Conservation (phyloP, 129 eudicot species). For the Pittosporum tobira region DNA sequence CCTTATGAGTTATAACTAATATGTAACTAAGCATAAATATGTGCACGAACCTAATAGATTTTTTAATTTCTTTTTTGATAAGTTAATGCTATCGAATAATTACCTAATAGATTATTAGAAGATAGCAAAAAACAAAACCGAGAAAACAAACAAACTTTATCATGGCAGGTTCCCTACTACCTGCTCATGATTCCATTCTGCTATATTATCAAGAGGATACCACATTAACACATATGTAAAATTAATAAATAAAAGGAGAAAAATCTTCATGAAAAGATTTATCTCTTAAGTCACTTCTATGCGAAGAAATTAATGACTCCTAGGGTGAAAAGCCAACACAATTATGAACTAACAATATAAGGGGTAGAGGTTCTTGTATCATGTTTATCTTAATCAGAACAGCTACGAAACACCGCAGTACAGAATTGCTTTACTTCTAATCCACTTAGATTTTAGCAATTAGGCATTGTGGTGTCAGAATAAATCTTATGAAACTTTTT, state of each 20-base stretch:
- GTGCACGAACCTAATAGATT: too few relatives aligned
- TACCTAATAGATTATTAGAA: too few relatives aligned
- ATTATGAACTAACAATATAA: not conserved
- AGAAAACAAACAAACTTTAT: too few relatives aligned
- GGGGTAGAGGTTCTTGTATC: too few relatives aligned
- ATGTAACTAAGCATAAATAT: not conserved
- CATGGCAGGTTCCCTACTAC: too few relatives aligned
- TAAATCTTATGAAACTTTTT: conserved; percentile 35
- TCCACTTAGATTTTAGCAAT: conserved; percentile 6
- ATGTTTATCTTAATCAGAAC: too few relatives aligned
- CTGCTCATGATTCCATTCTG: not conserved
- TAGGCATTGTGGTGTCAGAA: conserved; percentile 23
- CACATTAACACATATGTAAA: not conserved
- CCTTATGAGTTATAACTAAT: too few relatives aligned
- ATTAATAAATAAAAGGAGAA: not conserved
- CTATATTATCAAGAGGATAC: too few relatives aligned
- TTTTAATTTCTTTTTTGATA: too few relatives aligned
- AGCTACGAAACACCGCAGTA: too few relatives aligned
- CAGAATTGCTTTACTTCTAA: conserved; percentile 8
- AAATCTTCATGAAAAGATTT: not conserved
- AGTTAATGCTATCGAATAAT: too few relatives aligned
- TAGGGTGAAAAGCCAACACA: not conserved
- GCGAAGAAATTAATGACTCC: not conserved
- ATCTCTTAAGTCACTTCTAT: not conserved
- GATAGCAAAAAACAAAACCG: too few relatives aligned